These are phyloP conservation scores for Mycena rosella DNA, from an alignment of 768 basidiomycete species.

Conservation along the genomic window DNA sequence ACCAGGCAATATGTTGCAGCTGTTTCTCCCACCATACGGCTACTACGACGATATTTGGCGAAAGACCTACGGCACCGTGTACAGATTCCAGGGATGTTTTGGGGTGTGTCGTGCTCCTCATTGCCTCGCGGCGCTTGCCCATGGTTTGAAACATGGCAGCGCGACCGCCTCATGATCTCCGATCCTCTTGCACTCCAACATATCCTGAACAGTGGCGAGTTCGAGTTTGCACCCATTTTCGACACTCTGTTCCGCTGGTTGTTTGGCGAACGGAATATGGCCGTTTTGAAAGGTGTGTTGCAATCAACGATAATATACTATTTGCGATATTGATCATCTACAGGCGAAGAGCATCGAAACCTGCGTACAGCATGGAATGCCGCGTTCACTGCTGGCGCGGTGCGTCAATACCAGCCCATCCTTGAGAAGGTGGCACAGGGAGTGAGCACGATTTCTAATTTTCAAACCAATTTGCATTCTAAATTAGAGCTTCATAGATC, in stretches of 20 bases:
- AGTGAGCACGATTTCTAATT: conserved; percentile 19
- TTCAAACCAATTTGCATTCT: conserved; percentile 22
- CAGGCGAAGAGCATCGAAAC: conserved; percentile 27
- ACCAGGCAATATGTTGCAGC: conserved; percentile 32
- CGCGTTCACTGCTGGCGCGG: conserved; percentile 27
- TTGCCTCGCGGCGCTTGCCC: conserved; percentile 15
- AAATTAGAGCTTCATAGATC: conserved; percentile 21
- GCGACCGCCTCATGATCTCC: conserved; percentile 26
- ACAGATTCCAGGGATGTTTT: conserved; percentile 31
- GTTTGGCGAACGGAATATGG: conserved; percentile 27
- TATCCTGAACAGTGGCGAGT: conserved; percentile 27
- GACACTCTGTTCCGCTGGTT: conserved; percentile 26
- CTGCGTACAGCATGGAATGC: conserved; percentile 25
- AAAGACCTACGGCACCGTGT: conserved; percentile 30
- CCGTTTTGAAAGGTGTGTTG: conserved; percentile 22
- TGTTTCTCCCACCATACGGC: conserved; percentile 28
- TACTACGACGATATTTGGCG: conserved; percentile 27
- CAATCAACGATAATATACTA: conserved; percentile 24
- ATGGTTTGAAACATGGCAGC: conserved; percentile 25
- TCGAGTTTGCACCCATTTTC: conserved; percentile 25
- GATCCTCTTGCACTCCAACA: conserved; percentile 26
- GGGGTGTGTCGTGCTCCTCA: conserved; percentile 28
- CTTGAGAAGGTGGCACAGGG: conserved; percentile 29
- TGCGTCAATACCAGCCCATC: conserved; percentile 26
- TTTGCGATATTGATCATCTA: conserved; percentile 23